Evolutionary conservation across 2,329 filamentous ascomycete species (phyloP), one percentile per base, ranked within the genome.

Genomic region (Corniculantispora saksenae): DNA sequence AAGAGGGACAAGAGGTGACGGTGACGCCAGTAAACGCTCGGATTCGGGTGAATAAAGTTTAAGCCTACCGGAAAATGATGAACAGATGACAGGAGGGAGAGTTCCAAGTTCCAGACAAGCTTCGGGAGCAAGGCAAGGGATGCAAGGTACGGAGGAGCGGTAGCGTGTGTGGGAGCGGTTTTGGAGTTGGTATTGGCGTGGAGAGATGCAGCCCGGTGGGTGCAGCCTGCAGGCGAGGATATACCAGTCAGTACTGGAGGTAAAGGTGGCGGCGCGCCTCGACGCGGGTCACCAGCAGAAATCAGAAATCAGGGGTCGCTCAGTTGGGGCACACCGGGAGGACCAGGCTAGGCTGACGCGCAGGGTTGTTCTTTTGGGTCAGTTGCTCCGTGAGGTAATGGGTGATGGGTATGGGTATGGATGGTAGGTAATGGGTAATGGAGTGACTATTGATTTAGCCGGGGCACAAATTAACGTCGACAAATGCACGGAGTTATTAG

Each of bases 31-130:
- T 32, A 63, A 51, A 38, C 23, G 53, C 27, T 57, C 61, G 53
- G 45, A 50, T 57, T 29, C 29, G 47, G 61, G 61, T 63, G 29
- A 56, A 63, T 57, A 57, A 35, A 57, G 61, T 63, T 57, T 56
- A 47, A 40, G 61, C 61, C 61, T 63, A 63, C 61, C 61, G 32
- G 55, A 45, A 53, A 63, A n/a, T 55, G 45, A 63, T 63, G 61
- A 43, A 63, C 50, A 57, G 61, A 63, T 57, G 61, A 51, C 61
- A 50, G 54, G 29, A 57, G 45, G 45, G 45, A 55, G 40, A 29
- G 53, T 43, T 57, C 21, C 61, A 58, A 58, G 61, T 57, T 63
- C n/a, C 53, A 40, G 61, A 45, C 61, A 40, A 57, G 40, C 40
- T 63, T 61, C 48, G 47, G 50, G n/a, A 54, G 59, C 58, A 51